Percentiles rank a stretch among this genome's conserved stretches.
Evolutionary conservation across 495 filamentous ascomycete genomes (phyloP).

Genomic region (Daldinia grandis): DNA sequence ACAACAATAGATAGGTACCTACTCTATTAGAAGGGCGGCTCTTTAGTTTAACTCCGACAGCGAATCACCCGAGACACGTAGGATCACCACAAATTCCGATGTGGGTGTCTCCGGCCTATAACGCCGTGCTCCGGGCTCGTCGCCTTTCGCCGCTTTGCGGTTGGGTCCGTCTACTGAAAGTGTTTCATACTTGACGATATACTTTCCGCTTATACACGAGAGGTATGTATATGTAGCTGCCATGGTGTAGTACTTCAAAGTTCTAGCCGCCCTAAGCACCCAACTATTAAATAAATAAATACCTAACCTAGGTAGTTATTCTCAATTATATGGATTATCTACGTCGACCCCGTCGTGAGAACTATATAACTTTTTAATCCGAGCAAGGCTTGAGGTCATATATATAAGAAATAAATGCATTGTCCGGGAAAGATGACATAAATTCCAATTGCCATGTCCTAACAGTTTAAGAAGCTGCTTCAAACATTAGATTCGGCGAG

Average conservation of each 20-base stretch:
- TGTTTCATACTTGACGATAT: not conserved
- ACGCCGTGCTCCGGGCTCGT: constrained; percentile 13
- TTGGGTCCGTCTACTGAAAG: not conserved
- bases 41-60: not conserved
- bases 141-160: constrained; percentile 30
- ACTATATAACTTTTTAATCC: not conserved
- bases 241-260: no score
- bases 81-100: not conserved
- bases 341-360: not conserved
- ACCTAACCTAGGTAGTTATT: no score
- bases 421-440: no score
- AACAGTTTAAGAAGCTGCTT: no score
- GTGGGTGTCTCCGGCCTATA: not conserved
- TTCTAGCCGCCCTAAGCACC: no score
- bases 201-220: not conserved
- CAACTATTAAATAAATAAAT: no score
- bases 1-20: not conserved
- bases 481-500: no score
- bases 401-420: not conserved
- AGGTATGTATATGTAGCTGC: no score
- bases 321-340: not conserved
- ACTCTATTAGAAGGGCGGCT: not conserved
- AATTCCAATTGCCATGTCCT: no score
- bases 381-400: not conserved
- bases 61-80: not conserved